A percentile compares a stretch with the other conserved stretches of the same genome.
phyloP scores from a whole-genome alignment of 2,329 filamentous ascomycete genomes.

The Nothophoma quercina region DNA sequence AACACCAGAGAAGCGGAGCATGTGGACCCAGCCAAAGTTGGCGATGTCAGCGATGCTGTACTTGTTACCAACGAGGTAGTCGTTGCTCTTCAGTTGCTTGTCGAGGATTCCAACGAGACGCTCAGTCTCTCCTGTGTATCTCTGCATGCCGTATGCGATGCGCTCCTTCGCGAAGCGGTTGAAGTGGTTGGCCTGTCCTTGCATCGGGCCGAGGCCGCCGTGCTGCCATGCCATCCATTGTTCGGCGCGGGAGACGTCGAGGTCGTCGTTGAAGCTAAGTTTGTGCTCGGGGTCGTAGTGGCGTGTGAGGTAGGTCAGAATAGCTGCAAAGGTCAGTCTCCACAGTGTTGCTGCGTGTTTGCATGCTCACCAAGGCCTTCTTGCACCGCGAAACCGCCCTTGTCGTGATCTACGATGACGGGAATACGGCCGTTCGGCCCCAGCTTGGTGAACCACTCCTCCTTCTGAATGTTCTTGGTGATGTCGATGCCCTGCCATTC shows the following conservation, averaged over 20 bases:
- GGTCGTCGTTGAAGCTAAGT: constrained; percentile 56
- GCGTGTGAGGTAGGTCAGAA: constrained; percentile 54
- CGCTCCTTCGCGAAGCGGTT: constrained; percentile 53
- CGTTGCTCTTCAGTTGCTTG: constrained; percentile 49
- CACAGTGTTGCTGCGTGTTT: not conserved
- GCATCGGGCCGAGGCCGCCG: constrained; percentile 54
- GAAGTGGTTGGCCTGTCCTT: constrained; percentile 53
- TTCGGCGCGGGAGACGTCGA: constrained; percentile 58
- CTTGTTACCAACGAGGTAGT: constrained; percentile 57
- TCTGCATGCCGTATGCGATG: constrained; percentile 55
- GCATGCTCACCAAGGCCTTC: constrained; percentile 48
- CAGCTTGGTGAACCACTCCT: constrained; percentile 70
- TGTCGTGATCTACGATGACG: constrained; percentile 71
- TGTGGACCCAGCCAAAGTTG: constrained; percentile 56
- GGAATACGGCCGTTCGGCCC: constrained; percentile 72
- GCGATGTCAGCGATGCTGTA: constrained; percentile 58
- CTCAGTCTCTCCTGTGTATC: constrained; percentile 58
- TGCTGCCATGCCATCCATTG: constrained; percentile 71
- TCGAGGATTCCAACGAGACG: constrained; percentile 57
- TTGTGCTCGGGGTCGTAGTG: constrained; percentile 58
- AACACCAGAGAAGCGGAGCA: constrained; percentile 51
- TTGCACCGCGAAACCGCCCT: constrained; percentile 62
- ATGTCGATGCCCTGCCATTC: constrained; percentile 66
- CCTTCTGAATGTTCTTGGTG: constrained; percentile 69
- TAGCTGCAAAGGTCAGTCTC: constrained; percentile 40